Base-by-base conservation (phyloP, 768 basidiomycete genomes). In the Neoboletus magnificus region DNA sequence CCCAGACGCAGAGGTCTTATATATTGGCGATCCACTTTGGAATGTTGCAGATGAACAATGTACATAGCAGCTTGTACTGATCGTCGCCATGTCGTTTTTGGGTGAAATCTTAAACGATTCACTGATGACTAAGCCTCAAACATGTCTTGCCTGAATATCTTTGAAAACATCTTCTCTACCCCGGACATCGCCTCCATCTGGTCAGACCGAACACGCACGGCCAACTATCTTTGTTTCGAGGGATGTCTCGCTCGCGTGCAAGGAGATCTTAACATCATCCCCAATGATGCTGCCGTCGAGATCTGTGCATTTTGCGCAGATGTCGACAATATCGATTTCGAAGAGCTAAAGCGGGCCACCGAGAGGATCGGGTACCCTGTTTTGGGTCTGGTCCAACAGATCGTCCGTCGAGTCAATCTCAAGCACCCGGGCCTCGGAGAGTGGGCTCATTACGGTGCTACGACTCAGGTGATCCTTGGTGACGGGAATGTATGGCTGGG, bases 361-460 rank as follows among this genome's bases (percentile, higher is more conserved):
- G 71, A 71, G 53, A 69, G 61, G 53, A 79, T 79, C 12, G 78
- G 78, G 3, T 78, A 78, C 56, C 77, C 79, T 1, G 74, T 78
- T 3, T 52, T 79, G 35, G 76, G 76, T 36, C 52, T 79, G 15
- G 76, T 79, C 18, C 76, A 73, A 55, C 77, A 79, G 44, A 65
- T 80, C 27, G 77, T 79, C 2, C 69, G 62, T 13, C 55, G 64
- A 47, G 76, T 74, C 20, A 79, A 77, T 49, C 50, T 43, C 33
- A 61, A 56, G 4, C 50, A 65, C 40, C 63, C 63, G 43, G 72
- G 76, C 23, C 57, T 76, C 9, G 79, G 79, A 33, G 79, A 78
- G 62, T 78, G 78, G 76, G 68, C 67, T 18, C 79, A 79, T 59
- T 79, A 76, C 65, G 79, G 78, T 30, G 76, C 77, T 5, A 79